A percentile compares a stretch with the other conserved stretches of the same genome.
Evolutionary conservation across 352 stramenopile genomes (phyloP).

Genomic region (Globisporangium nunn): DNA sequence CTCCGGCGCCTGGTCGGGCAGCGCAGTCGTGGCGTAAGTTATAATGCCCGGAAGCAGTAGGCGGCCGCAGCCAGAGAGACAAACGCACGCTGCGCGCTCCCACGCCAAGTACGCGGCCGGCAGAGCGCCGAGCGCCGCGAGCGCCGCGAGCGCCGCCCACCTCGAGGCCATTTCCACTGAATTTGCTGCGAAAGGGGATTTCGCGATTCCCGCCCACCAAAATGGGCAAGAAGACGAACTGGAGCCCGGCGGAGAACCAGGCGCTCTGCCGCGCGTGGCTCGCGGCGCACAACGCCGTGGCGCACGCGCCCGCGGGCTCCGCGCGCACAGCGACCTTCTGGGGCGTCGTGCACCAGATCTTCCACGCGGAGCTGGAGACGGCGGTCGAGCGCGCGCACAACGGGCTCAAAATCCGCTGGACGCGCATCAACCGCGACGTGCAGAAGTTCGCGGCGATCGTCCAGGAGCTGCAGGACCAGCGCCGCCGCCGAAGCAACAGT

Average conservation of each 20-base stretch:
- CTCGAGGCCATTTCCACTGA: constrained; percentile 1
- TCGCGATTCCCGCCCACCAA: background rate
- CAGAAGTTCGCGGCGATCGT: constrained; percentile 59
- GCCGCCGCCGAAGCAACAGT: constrained; percentile 4
- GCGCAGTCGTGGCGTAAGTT: background rate
- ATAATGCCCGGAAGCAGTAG: too few species aligned
- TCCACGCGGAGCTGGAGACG: constrained; percentile 56
- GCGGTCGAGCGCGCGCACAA: constrained; percentile 55
- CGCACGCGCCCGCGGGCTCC: constrained; percentile 23
- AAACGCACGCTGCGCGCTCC: constrained; percentile 25
- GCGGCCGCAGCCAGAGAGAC: too few species aligned
- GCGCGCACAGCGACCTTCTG: constrained; percentile 63
- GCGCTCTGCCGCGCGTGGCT: constrained; percentile 68
- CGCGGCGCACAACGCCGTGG: constrained; percentile 37
- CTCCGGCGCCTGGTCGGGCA: constrained; percentile 17
- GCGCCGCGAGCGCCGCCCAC: constrained; percentile 16
- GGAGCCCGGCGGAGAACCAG: constrained; percentile 52
- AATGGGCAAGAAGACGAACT: constrained; percentile 82
- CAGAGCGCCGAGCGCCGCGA: constrained; percentile 18
- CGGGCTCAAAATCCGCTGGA: constrained; percentile 77
- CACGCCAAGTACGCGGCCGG: constrained; percentile 40
- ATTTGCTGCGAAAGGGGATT: constrained; percentile 21
- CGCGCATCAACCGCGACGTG: constrained; percentile 72
- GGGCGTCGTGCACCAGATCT: constrained; percentile 52
- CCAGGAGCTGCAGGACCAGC: constrained; percentile 24